Evolutionary conservation across 2,329 filamentous ascomycete genomes (phyloP).

Genomic region (Colletotrichum sp.): DNA sequence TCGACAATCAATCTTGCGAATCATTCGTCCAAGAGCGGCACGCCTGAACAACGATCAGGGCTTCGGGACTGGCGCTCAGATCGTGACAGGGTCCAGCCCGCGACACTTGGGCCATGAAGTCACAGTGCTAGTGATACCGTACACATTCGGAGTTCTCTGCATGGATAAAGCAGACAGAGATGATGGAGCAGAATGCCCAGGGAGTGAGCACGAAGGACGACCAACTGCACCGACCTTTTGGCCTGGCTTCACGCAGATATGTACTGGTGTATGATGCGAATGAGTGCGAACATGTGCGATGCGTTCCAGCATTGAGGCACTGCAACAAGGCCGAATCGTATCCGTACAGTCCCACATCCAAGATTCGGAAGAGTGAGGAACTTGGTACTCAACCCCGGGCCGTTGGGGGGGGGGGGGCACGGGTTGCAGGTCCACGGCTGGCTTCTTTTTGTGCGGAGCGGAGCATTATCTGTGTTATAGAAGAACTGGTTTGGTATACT

Average conservation of each 20-base stretch:
- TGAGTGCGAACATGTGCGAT: not conserved
- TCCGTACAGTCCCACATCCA: not conserved
- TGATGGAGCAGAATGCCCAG: not conserved
- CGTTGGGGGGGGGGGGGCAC: not conserved
- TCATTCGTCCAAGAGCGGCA: not conserved
- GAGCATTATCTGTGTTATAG: not conserved
- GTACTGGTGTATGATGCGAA: not conserved
- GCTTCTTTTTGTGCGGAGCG: slow-evolving; percentile 2
- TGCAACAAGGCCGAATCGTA: not conserved
- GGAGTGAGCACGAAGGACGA: not conserved
- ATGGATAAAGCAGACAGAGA: not conserved
- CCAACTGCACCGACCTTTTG: not conserved
- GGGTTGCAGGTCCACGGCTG: not conserved
- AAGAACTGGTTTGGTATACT: not conserved
- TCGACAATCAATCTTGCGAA: not conserved
- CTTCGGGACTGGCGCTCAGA: slow-evolving; percentile 11
- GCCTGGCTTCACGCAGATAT: not conserved
- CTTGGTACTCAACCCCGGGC: not conserved
- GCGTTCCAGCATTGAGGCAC: not conserved
- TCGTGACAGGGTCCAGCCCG: not conserved
- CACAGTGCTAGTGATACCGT: not conserved
- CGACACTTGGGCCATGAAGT: not conserved
- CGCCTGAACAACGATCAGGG: slow-evolving; percentile 9
- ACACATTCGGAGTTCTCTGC: not conserved
- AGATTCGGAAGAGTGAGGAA: not conserved